A percentile compares a stretch with the other conserved stretches of the same genome.
These are phyloP conservation scores for Diaporthe nobilis DNA, from an alignment of 2,329 filamentous ascomycete species.

Conservation along the genomic window DNA sequence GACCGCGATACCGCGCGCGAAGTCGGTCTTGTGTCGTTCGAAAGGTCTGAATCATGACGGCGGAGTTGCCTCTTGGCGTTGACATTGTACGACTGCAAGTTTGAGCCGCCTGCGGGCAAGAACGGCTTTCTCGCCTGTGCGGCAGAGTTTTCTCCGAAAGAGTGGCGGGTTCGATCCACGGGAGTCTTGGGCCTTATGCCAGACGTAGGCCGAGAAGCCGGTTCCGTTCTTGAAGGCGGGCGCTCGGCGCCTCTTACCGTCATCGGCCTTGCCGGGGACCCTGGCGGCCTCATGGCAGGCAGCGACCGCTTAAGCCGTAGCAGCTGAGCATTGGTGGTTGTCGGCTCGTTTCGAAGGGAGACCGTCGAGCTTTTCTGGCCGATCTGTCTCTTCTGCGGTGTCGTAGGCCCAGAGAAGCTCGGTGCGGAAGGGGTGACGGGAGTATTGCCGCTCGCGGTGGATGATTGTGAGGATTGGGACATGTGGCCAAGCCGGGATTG, in stretches of 20 bases:
- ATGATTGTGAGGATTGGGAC: constrained; percentile 75
- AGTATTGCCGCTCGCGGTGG: constrained; percentile 65
- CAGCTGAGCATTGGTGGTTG: constrained; percentile 76
- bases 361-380: constrained; percentile 67
- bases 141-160: constrained; percentile 63
- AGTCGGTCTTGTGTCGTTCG: constrained; percentile 68
- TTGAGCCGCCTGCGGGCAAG: constrained; percentile 79
- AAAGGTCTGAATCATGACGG: constrained; percentile 85
- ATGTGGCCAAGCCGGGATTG: constrained; percentile 79
- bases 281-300: constrained; percentile 68
- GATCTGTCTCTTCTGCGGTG: constrained; percentile 73
- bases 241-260: constrained; percentile 65
- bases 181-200: constrained; percentile 78
- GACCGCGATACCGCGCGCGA: constrained; percentile 72
- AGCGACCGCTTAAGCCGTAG: constrained; percentile 76
- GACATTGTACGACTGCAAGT: constrained; percentile 78
- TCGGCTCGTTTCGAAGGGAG: constrained; percentile 70
- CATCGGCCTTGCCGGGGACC: constrained; percentile 65
- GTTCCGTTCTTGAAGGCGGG: constrained; percentile 71
- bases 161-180: constrained; percentile 70
- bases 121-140: constrained; percentile 79
- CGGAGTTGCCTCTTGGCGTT: constrained; percentile 82
- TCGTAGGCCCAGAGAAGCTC: constrained; percentile 65
- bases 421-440: constrained; percentile 67
- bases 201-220: constrained; percentile 62